A percentile compares a stretch with the other conserved stretches of the same genome.
phyloP scores from a whole-genome alignment of 2,329 filamentous ascomycete species.

The Chaetomium sp. region DNA sequence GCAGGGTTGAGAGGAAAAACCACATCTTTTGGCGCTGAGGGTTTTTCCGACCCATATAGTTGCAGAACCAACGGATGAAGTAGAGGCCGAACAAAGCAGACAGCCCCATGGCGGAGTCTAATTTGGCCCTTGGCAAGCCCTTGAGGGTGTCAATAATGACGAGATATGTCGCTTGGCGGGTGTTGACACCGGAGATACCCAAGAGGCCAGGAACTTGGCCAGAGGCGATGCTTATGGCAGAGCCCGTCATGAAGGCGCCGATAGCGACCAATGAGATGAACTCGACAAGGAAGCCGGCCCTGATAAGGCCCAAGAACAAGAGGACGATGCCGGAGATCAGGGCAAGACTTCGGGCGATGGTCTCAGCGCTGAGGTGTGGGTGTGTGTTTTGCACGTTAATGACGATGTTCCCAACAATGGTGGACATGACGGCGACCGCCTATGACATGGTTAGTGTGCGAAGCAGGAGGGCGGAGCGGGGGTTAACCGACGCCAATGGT shows the following conservation, averaged over 20 bases:
- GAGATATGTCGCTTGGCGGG: slow-evolving; percentile 75
- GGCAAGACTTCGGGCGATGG: slow-evolving; percentile 77
- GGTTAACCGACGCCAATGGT: slow-evolving; percentile 77
- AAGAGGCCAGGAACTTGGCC: slow-evolving; percentile 83
- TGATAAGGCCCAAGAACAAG: slow-evolving; percentile 73
- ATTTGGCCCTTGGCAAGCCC: slow-evolving; percentile 62
- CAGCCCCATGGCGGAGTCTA: slow-evolving; percentile 88
- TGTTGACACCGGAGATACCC: slow-evolving; percentile 75
- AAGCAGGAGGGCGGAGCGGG: slow-evolving; percentile 9
- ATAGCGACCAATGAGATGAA: slow-evolving; percentile 89
- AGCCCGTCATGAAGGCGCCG: slow-evolving; percentile 96
- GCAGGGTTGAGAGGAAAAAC: slow-evolving; percentile 91
- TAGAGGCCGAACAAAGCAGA: slow-evolving; percentile 79
- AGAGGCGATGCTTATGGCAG: slow-evolving; percentile 81
- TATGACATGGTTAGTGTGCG: slow-evolving; percentile 41
- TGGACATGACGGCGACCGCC: slow-evolving; percentile 95
- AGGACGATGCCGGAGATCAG: slow-evolving; percentile 79
- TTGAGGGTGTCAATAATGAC: slow-evolving; percentile 84
- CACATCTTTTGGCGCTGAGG: slow-evolving; percentile 66
- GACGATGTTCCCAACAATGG: slow-evolving; percentile 82
- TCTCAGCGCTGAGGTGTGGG: slow-evolving; percentile 61
- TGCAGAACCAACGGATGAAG: slow-evolving; percentile 62
- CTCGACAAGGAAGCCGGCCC: slow-evolving; percentile 88
- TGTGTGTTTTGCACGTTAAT: slow-evolving; percentile 58
- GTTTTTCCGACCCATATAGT: slow-evolving; percentile 63